Percentiles rank a stretch among this genome's conserved stretches.
Evolutionary conservation across 352 stramenopile species (phyloP).

Genomic region (Phytophthora pluvialis): DNA sequence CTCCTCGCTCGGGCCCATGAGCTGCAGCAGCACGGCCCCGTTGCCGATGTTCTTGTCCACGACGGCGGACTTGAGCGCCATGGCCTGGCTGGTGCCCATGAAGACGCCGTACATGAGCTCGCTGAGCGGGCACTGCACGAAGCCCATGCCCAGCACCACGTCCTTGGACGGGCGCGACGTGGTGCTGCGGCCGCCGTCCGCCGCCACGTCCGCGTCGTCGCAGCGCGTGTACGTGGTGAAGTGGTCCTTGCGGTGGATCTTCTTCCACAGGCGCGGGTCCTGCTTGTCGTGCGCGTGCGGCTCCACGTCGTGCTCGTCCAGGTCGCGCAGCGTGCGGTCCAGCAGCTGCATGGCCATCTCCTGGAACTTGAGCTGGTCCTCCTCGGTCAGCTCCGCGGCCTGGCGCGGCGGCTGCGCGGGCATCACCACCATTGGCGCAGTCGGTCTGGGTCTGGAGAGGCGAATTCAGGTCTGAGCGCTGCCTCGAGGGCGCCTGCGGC

Average conservation of each 20-base stretch:
- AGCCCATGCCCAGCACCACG: constrained; percentile 52
- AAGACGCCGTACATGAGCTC: constrained; percentile 55
- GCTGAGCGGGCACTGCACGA: constrained; percentile 47
- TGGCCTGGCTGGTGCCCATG: constrained; percentile 33
- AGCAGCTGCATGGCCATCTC: constrained; percentile 49
- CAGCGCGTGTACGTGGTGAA: constrained; percentile 45
- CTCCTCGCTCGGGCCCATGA: constrained; percentile 40
- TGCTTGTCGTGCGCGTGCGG: constrained; percentile 28
- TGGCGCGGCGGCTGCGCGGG: constrained; percentile 27
- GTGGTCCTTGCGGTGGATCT: constrained; percentile 36
- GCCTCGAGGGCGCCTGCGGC: not conserved
- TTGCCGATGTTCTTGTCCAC: constrained; percentile 51
- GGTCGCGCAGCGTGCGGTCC: constrained; percentile 40
- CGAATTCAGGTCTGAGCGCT: constrained; percentile 31
- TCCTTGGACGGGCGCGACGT: constrained; percentile 41
- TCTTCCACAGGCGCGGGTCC: constrained; percentile 44
- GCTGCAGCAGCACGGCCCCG: constrained; percentile 39
- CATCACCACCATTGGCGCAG: constrained; percentile 21
- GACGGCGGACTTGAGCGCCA: constrained; percentile 37
- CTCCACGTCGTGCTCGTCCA: constrained; percentile 45
- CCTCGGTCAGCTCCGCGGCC: constrained; percentile 23
- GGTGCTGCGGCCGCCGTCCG: constrained; percentile 34
- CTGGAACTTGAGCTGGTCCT: constrained; percentile 44
- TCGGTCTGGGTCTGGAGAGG: constrained; percentile 3
- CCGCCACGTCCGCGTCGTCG: constrained; percentile 36